Base-by-base conservation (phyloP, 306 rosid genomes). In the Pachyrhizus erosus region DNA sequence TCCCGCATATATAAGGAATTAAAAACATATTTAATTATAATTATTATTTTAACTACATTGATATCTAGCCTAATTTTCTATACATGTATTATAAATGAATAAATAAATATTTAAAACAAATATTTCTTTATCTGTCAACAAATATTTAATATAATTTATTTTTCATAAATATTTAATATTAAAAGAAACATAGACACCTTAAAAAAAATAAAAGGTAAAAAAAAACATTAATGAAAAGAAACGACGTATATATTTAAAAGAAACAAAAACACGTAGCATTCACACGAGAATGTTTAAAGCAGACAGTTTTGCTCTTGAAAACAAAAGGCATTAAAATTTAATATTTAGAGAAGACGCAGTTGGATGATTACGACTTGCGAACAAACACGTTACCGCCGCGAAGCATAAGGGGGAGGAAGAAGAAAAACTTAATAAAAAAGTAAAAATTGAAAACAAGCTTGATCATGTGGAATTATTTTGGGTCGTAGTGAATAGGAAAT, bases 341-440 rank as follows among this genome's bases (percentile, higher is more conserved):
- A 17, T 60, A 62, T 80, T 70, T 51, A 70, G 71, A 42, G 21
- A 31, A 26, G 18, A 55, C 49, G 48, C 43, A 34, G 80, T 58
- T 84, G 76, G 82, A 77, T 73, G 88, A 87, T 17, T 51, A 74
- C 23, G 87, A 81, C 79, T 23, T 14, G 1, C 62, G 69, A 79
- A 84, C 88, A 84, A 87, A 80, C 84, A 81, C 68, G 85, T 81
- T 84, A 84, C 80, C 70, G 70, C 87, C 48, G 67, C 76, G 64
- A 7, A 51, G 46, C 2, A 69, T 18, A 81, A 73, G 23, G 76
- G 54, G 9, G 48, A 27, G 0, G 21, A 33, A 49, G 33, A 75
- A 37, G 4, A 78, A 48, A 8, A 0, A 17, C 37, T 57, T 64
- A 77, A 48, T n/a, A 24, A 71, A 17, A 81, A 55, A n/a, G n/a